Base-by-base conservation (phyloP, 148 eudicot genomes). In the Camellia sinensis region DNA sequence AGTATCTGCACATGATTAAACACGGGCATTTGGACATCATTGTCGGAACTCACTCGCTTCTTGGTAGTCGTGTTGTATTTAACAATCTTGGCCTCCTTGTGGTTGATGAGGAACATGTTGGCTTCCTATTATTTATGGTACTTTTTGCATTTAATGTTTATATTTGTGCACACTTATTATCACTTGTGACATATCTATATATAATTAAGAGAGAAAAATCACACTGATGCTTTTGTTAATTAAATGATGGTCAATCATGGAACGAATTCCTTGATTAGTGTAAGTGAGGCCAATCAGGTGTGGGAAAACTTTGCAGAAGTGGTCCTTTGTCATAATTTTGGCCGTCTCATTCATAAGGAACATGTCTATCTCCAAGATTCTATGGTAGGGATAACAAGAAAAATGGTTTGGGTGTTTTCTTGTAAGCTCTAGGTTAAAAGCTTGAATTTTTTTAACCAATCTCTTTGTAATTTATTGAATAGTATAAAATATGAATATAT, bases 91-190 rank as follows among this genome's bases (percentile, higher is more conserved):
- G 99, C 78, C 93, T 95, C 80, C 97, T 95, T 78, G 97, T 95
- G 76, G 97, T 95, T 86, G 99, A 95, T 80, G 99, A 95, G 83
- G 99, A 95, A 88, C 99, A 95, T 97, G 99, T 95, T 81, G 82
- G 85, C 37, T 69, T 86, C 80, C 80, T 81, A 63, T 63, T 67
- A 61, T 78, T 57, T 53, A 37, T 75, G 43, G 43, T 52, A 53
- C 22, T 18, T 3, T 78, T 46, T 67, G 50, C 44, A 15, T 57
- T 19, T 43, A 29, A 73, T 21, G 13, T 40, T 17, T 71, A 29
- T n/a, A 40, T 70, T 67, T 65, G 12, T 45, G 21, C 19, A 60
- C 56, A 45, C 52, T 29, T 46, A 72, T 72, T 71, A 18, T 15
- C 10, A 3, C 37, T 46, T 37, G 41, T 67, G 8, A 21, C 45